Percentiles rank a stretch among this genome's conserved stretches.
Conservation (phyloP, 495 filamentous ascomycete genomes). For the Penicillium alfredii region DNA sequence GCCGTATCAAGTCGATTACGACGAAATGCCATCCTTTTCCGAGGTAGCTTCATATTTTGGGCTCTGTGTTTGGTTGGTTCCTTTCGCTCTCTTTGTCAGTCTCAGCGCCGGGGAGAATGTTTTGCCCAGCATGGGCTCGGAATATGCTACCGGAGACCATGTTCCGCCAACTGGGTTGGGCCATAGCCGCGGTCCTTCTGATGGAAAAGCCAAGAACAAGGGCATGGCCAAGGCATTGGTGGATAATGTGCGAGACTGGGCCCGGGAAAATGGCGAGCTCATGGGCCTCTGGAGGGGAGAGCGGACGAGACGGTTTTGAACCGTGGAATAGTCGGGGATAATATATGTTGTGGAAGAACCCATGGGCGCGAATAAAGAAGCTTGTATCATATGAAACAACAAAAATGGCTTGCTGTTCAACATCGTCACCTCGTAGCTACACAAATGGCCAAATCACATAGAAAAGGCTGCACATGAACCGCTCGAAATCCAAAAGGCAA, state of each 20-base stretch:
- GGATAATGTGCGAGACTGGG: conserved; percentile 65
- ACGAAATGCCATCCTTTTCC: conserved; percentile 74
- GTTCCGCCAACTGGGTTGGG: conserved; percentile 37
- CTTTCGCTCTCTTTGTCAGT: conserved; percentile 91
- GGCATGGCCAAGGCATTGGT: conserved; percentile 90
- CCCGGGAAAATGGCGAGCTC: conserved; percentile 64
- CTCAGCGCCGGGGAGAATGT: conserved; percentile 92
- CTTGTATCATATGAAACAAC: too few species aligned
- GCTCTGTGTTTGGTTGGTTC: conserved; percentile 92
- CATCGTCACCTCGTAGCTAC: too few species aligned
- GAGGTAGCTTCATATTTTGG: conserved; percentile 96
- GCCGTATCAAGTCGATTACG: conserved; percentile 50
- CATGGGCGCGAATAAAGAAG: too few species aligned
- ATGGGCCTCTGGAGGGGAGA: conserved; percentile 65
- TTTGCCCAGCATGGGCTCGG: conserved; percentile 74
- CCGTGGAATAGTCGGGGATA: too few species aligned
- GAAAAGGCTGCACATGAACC: too few species aligned
- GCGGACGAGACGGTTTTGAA: conserved; percentile 39
- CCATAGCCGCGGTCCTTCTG: conserved; percentile 31
- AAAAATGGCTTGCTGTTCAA: too few species aligned
- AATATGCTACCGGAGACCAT: conserved; percentile 57
- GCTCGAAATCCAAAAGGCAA: background rate
- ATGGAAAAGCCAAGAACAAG: conserved; percentile 55
- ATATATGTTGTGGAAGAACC: too few species aligned
- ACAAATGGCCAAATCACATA: too few species aligned